Evolutionary conservation across 73 alveolate species (phyloP).

Genomic region (Tetrahymena malaccensis): DNA sequence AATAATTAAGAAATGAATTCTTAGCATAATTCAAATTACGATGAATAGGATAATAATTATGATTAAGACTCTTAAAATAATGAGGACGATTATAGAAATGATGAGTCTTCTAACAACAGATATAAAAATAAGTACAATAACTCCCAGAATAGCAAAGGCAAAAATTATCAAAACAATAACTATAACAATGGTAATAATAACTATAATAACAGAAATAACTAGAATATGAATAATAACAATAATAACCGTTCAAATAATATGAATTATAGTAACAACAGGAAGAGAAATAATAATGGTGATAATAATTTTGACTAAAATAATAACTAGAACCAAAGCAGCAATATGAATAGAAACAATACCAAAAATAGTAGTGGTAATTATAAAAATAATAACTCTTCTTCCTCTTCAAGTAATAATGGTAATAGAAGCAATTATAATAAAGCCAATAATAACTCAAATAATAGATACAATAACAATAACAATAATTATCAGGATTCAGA

Average conservation of each 20-base stretch:
- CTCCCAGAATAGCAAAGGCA: not conserved
- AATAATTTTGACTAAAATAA: not conserved
- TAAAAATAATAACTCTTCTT: not conserved
- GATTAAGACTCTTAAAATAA: not conserved
- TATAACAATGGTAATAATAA: not conserved
- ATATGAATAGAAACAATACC: not conserved
- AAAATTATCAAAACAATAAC: not conserved
- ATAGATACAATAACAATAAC: not conserved
- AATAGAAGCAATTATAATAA: not conserved
- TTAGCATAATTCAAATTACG: not conserved
- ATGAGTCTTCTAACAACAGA: not conserved
- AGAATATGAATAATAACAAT: not conserved
- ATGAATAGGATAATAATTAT: not conserved
- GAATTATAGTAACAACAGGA: not conserved
- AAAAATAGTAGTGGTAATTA: not conserved
- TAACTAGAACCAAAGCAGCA: not conserved
- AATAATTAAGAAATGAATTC: not conserved
- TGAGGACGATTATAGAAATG: not conserved
- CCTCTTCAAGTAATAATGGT: not conserved
- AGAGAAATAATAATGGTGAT: not conserved
- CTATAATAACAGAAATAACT: not conserved
- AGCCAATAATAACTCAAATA: not conserved
- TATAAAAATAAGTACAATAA: not conserved
- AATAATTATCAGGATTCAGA: not conserved
- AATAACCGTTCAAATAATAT: not conserved